Conservation (phyloP, 2,329 filamentous ascomycete genomes). For the Penicillium freii region DNA sequence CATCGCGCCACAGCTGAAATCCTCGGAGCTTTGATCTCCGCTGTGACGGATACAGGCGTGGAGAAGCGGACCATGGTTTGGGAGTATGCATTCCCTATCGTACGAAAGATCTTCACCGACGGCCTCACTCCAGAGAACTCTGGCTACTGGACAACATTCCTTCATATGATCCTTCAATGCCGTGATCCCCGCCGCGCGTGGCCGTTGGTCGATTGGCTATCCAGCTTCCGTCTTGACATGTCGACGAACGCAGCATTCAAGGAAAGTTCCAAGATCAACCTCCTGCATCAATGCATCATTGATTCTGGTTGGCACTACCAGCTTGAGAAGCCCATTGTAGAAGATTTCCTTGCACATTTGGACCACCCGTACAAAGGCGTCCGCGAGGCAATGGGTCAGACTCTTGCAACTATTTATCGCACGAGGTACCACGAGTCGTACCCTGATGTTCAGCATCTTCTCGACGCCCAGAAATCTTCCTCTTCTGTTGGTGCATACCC, state of each 20-base stretch:
- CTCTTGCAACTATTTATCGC: slow-evolving; percentile 82
- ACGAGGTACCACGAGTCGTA: slow-evolving; percentile 95
- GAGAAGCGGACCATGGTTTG: slow-evolving; percentile 75
- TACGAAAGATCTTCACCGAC: slow-evolving; percentile 83
- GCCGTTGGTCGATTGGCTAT: slow-evolving; percentile 79
- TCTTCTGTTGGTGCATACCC: slow-evolving; percentile 83
- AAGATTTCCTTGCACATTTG: slow-evolving; percentile 85
- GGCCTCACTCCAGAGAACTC: slow-evolving; percentile 92
- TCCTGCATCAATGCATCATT: slow-evolving; percentile 82
- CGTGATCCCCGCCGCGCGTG: slow-evolving; percentile 86
- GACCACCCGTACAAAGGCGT: slow-evolving; percentile 98
- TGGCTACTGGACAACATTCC: slow-evolving; percentile 89
- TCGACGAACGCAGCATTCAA: slow-evolving; percentile 96
- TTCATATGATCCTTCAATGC: slow-evolving; percentile 82
- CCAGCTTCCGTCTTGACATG: slow-evolving; percentile 88
- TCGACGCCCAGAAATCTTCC: slow-evolving; percentile 72
- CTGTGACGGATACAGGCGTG: slow-evolving; percentile 72
- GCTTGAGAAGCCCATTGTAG: slow-evolving; percentile 78
- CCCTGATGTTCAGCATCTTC: slow-evolving; percentile 69
- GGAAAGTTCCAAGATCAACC: slow-evolving; percentile 91
- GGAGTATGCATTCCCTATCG: slow-evolving; percentile 85
- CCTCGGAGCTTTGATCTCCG: slow-evolving; percentile 76
- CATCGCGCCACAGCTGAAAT: slow-evolving; percentile 95
- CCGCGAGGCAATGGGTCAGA: slow-evolving; percentile 87
- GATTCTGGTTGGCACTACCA: slow-evolving; percentile 97